Evolutionary conservation across 179 eudicot genomes (phyloP), one percentile per base, ranked within the genome.

Genomic region (Dionaea muscipula): DNA sequence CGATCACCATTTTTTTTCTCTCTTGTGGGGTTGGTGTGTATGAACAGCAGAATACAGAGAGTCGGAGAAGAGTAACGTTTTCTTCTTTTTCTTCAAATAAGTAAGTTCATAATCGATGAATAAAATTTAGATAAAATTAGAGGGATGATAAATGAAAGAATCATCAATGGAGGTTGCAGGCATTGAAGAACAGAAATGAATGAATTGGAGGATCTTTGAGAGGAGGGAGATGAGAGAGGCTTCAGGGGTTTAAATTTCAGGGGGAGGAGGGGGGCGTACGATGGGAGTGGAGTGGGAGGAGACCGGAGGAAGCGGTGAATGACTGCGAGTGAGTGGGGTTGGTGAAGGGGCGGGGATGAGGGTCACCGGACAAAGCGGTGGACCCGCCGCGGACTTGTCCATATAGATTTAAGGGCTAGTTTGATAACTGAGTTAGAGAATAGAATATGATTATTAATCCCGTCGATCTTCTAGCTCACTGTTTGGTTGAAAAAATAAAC

Each of bases 241-340:
- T 67, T 72, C 51, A 59, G 15, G 28, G 57, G 52, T 56, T 67
- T 72, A 57, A 59, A 67, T 45, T 61, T 58, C 59, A 24, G 53
- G 53, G 31, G 31, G 12, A 21, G 10, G 52, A 33, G 48, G n/a
- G n/a, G n/a, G n/a, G n/a, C n/a, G n/a, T n/a, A n/a, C n/a, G n/a
- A n/a, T n/a, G n/a, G 50, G 35, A 59, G 59, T 13, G 27, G 27
- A 16, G 46, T 31, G 64, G 76, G 69, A 35, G 76, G 67, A 39
- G 51, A 74, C 82, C 71, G 77, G 75, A 57, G 39, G 70, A 66
- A 58, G 36, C 72, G 74, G 82, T 71, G 53, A 51, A 37, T 36
- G 62, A 11, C 10, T 31, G 35, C 5, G 49, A 22, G 58, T 53
- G 44, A n/a, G n/a, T n/a, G 53, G 54, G 53, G 67, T 65, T 39